These are phyloP conservation scores for Pseudofabraea citricarpa DNA, from an alignment of 2,329 filamentous ascomycete genomes.

Conservation along the genomic window DNA sequence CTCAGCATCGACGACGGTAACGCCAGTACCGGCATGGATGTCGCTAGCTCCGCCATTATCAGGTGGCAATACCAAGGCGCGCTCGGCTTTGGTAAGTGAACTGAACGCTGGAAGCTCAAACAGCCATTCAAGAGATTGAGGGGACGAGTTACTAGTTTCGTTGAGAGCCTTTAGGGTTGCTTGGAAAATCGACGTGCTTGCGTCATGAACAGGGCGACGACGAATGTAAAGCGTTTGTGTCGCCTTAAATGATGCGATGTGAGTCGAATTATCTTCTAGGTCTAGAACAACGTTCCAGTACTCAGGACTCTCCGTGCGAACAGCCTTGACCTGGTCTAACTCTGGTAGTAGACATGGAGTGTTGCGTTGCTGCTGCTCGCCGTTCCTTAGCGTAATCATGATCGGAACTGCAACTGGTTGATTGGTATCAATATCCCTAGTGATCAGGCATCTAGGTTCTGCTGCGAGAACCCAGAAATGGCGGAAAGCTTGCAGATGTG, in stretches of 20 bases:
- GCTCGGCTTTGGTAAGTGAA: constrained; percentile 52
- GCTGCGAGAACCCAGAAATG: constrained; percentile 96
- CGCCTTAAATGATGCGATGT: constrained; percentile 52
- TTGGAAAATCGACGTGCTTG: constrained; percentile 53
- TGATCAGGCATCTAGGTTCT: constrained; percentile 82
- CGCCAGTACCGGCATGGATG: constrained; percentile 44
- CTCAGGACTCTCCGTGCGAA: constrained; percentile 47
- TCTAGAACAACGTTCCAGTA: constrained; percentile 69
- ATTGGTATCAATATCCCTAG: constrained; percentile 80
- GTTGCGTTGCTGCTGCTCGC: constrained; percentile 17
- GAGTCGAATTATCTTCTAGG: constrained; percentile 50
- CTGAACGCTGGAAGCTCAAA: constrained; percentile 52
- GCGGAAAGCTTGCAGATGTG: constrained; percentile 91
- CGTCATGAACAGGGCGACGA: constrained; percentile 50
- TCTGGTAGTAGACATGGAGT: constrained; percentile 40
- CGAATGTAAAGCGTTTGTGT: constrained; percentile 61
- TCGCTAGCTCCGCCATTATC: constrained; percentile 34
- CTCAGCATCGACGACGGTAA: constrained; percentile 57
- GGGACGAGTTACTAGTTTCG: constrained; percentile 44
- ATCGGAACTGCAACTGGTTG: constrained; percentile 73
- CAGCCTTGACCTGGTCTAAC: constrained; percentile 39
- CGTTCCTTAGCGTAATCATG: constrained; percentile 40
- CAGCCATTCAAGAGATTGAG: constrained; percentile 56
- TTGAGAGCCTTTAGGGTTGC: constrained; percentile 60
- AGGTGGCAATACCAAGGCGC: constrained; percentile 43